Evolutionary conservation across 73 alveolate species (phyloP).

Genomic region (Tetrahymena thermophila): DNA sequence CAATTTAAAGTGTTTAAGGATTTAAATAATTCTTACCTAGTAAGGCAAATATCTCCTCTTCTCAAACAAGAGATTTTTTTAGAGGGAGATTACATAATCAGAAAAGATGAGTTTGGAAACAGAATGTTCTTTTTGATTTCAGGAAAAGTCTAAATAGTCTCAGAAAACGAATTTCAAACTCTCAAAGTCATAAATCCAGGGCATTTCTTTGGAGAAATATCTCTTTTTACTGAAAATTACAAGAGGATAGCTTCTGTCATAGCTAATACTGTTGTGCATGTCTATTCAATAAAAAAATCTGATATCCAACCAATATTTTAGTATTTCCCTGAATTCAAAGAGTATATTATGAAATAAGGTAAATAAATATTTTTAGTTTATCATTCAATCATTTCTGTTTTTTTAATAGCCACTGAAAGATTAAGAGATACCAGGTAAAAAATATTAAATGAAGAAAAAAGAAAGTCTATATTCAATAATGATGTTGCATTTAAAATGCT

Average conservation of each 20-base stretch:
- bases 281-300: background rate
- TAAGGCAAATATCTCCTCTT: background rate
- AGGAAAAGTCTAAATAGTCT: background rate
- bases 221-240: background rate
- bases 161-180: background rate
- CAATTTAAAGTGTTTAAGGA: background rate
- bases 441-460: background rate
- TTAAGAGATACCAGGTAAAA: background rate
- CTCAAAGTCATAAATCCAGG: background rate
- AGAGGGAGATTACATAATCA: background rate
- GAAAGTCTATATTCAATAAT: background rate
- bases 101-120: background rate
- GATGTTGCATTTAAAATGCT: background rate
- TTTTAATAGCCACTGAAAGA: background rate
- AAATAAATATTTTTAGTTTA: too few relatives aligned
- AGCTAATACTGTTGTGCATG: background rate
- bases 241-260: background rate
- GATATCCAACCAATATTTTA: background rate
- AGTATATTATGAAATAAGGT: background rate
- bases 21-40: background rate
- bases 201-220: background rate
- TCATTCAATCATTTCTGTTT: too few relatives aligned
- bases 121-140: background rate
- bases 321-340: background rate
- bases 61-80: background rate